Evolutionary conservation across 2,329 filamentous ascomycete species (phyloP).

Genomic region (Aspergillus sp.): DNA sequence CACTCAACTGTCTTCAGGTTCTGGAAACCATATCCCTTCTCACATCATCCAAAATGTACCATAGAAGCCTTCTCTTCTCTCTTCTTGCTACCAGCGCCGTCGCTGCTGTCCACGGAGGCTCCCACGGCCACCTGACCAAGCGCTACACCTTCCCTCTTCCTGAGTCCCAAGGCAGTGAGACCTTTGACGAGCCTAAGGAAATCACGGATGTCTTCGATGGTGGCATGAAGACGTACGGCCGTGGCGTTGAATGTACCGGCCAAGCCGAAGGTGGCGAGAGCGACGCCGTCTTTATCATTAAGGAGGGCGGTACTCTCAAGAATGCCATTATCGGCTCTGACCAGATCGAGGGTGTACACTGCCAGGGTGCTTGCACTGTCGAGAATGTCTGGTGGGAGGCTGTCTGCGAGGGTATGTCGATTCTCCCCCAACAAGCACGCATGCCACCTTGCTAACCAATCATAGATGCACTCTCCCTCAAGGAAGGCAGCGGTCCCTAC

Average conservation of each 20-base stretch:
- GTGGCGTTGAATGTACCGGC: conserved; percentile 37
- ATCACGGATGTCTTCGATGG: conserved; percentile 42
- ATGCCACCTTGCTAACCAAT: too few relatives aligned
- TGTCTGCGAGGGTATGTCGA: conserved; percentile 33
- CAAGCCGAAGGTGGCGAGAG: conserved; percentile 40
- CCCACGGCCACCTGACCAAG: not conserved
- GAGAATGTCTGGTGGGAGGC: conserved; percentile 45
- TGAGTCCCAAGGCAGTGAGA: conserved; percentile 34
- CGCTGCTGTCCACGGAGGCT: conserved; percentile 5
- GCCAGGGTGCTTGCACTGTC: conserved; percentile 38
- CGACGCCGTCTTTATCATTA: conserved; percentile 41
- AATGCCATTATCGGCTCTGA: conserved; percentile 45
- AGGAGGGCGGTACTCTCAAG: conserved; percentile 37
- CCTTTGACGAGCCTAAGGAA: conserved; percentile 37
- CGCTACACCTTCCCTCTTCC: conserved; percentile 26
- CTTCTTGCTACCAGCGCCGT: conserved; percentile 1
- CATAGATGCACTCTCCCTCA: conserved; percentile 35
- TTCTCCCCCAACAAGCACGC: too few relatives aligned
- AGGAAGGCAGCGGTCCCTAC: conserved; percentile 26
- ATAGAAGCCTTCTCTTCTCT: conserved; percentile 1
- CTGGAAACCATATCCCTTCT: not conserved
- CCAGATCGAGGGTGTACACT: conserved; percentile 44
- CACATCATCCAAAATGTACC: not conserved
- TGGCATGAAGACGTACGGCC: conserved; percentile 41
- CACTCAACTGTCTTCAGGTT: not conserved